Conservation (phyloP, 2,329 filamentous ascomycete species). For the Microascus cirrosus region DNA sequence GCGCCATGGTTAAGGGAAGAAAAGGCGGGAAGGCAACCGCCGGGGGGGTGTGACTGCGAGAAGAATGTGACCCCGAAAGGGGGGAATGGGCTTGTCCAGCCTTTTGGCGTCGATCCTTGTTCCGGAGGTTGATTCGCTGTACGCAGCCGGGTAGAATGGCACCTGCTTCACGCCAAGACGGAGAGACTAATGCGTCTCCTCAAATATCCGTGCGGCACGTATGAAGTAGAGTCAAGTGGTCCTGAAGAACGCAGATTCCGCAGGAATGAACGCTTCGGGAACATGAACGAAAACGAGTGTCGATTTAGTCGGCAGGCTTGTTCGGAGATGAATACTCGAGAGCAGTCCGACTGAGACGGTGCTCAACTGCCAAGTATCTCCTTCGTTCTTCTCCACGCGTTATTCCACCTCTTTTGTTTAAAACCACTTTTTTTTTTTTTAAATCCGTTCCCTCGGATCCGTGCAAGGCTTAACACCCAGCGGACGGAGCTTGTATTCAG, state of each 20-base stretch:
- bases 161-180: neutral
- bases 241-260: neutral
- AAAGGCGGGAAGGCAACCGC: neutral
- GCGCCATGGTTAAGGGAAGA: conserved; percentile 4
- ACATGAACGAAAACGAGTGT: neutral
- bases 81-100: neutral
- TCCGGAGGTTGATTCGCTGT: neutral
- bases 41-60: neutral
- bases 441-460: neutral
- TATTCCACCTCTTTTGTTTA: neutral
- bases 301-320: neutral
- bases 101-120: neutral
- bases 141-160: neutral
- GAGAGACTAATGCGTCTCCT: neutral
- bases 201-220: neutral
- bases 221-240: neutral
- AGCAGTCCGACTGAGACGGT: neutral
- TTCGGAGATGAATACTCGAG: neutral
- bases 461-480: neutral
- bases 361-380: too few species aligned
- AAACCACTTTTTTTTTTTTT: too few species aligned
- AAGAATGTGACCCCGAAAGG: neutral
- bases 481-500: too few species aligned
- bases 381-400: neutral
- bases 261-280: neutral